Evolutionary conservation across 2,329 filamentous ascomycete genomes (phyloP), one percentile per base, ranked within the genome.

Genomic region (Fusarium fracticaudum): DNA sequence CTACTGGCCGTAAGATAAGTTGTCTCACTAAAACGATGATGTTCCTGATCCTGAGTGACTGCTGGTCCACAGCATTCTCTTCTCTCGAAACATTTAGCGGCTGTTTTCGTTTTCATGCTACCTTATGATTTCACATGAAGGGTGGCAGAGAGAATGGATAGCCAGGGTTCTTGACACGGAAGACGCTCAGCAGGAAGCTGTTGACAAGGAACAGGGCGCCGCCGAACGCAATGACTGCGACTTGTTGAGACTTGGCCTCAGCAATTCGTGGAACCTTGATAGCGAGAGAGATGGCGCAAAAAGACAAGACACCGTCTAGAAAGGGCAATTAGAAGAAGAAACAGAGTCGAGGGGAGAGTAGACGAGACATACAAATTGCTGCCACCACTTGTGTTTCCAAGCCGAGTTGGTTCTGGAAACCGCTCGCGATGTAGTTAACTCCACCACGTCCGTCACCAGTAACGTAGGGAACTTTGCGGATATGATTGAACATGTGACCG

Each of bases 401-500:
- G 20, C 96, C 96, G 79, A 92, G 95, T 81, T 99, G 96, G 81
- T 91, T 98, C 83, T 96, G 94, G 84, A 99, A 99, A 2, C 96
- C 96, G 44, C 89, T 88, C 8, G 96, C 94, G 83, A 99, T 96
- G 83, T 98, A 98, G 80, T 85, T 93, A 71, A 99, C 90, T 10
- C 95, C 95, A 24, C 96, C 96, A 62, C 89, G 91, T 43, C 94
- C 94, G 81, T 98, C 91, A 47, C 93, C 93, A 47, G 91, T 88
- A 38, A 98, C 94, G 78, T 99, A 99, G 6, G 96, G 96, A 6
- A 97, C 94, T 82, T 96, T 96, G 77, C 97, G 91, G 80, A 99
- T 99, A 81, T 98, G 95, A 84, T 98, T 99, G 89, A 97, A 99
- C 97, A 99, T 99, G 84, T 98, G 95, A 44, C 96, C 97, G 78